Percentiles rank a stretch among this genome's conserved stretches.
These are phyloP conservation scores for Zygoascus sp. DNA, from an alignment of 1,139 yeast species.

Conservation along the genomic window DNA sequence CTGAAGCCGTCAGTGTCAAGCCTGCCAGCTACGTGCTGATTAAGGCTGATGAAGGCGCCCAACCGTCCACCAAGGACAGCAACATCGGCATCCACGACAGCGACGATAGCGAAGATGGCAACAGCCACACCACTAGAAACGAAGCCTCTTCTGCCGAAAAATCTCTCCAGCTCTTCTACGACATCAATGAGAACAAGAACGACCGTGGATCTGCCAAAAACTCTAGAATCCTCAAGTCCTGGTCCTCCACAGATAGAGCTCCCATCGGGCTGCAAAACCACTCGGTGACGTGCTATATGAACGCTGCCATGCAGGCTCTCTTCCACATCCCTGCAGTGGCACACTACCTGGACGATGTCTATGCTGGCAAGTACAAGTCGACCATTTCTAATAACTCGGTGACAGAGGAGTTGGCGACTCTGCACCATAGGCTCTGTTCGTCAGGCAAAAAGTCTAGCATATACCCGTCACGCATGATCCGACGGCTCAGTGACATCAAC, in stretches of 20 bases:
- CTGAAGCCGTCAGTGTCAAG: constrained; percentile 37
- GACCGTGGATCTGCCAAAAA: constrained; percentile 37
- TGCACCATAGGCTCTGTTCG: constrained; percentile 63
- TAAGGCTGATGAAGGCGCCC: constrained; percentile 23
- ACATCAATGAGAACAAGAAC: constrained; percentile 30
- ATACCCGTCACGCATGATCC: constrained; percentile 68
- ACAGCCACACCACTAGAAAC: too few species aligned
- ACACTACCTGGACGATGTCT: constrained; percentile 69
- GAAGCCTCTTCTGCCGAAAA: not conserved
- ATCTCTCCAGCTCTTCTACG: constrained; percentile 22
- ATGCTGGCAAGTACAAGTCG: constrained; percentile 37
- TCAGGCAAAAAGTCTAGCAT: constrained; percentile 31
- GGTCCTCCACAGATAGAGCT: constrained; percentile 37
- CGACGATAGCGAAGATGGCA: not conserved
- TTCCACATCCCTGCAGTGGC: constrained; percentile 88
- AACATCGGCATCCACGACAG: constrained; percentile 11
- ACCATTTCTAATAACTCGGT: constrained; percentile 56
- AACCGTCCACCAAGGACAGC: constrained; percentile 16
- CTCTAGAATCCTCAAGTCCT: constrained; percentile 53
- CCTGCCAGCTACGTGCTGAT: constrained; percentile 26
- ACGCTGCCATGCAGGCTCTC: constrained; percentile 87
- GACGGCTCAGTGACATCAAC: constrained; percentile 75
- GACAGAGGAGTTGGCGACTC: constrained; percentile 65
- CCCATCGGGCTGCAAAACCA: constrained; percentile 84
- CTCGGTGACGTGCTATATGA: constrained; percentile 96